Evolutionary conservation across 345 rosid genomes (phyloP), one percentile per base, ranked within the genome.

Genomic region (Gossypium rotundifolium): DNA sequence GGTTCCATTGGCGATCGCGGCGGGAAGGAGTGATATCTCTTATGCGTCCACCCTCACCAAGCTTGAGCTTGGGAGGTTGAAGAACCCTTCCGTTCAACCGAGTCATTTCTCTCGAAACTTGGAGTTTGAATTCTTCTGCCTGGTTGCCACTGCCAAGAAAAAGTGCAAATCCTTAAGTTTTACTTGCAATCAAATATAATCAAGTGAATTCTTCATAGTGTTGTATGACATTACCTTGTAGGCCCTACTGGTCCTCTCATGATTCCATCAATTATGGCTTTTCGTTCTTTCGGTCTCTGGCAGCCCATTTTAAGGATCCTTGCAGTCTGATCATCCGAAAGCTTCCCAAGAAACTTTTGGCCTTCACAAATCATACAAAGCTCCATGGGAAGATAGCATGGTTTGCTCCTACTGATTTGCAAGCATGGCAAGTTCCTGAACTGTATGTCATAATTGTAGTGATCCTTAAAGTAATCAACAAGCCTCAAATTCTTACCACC

Each of bases 301-400:
- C 98, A 94, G 11, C 97, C 94, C 98, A 92, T 91, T 82, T 85
- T 89, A 69, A 94, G 95, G 46, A 94, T 94, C 76, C 88, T 89
- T 20, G 90, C 88, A 22, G 98, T 90, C 81, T 94, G 98, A 80
- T 91, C 98, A 86, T 94, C 98, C 0, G 98, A 89, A 46, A 94
- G 94, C 82, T 92, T 94, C 33, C 98, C 98, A 6, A 94, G 97
- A 87, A 94, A 94, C 77, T 92, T 94, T 85, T 94, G 98, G 40
- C 98, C 98, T 84, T 94, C 98, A 74, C 98, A 91, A 45, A 94
- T 92, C 83, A 92, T 85, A 73, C 98, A 94, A 18, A 94, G 91
- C 72, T 94, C 98, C 97, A 92, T 92, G 14, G 98, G 97, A 80
- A 94, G 93, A 84, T 94, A 94, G 81, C 97, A 94, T 18, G 97